Percentiles rank a stretch among this genome's conserved stretches.
Evolutionary conservation across 2,329 filamentous ascomycete species (phyloP).

Genomic region (Aspergillus spinulosporus): DNA sequence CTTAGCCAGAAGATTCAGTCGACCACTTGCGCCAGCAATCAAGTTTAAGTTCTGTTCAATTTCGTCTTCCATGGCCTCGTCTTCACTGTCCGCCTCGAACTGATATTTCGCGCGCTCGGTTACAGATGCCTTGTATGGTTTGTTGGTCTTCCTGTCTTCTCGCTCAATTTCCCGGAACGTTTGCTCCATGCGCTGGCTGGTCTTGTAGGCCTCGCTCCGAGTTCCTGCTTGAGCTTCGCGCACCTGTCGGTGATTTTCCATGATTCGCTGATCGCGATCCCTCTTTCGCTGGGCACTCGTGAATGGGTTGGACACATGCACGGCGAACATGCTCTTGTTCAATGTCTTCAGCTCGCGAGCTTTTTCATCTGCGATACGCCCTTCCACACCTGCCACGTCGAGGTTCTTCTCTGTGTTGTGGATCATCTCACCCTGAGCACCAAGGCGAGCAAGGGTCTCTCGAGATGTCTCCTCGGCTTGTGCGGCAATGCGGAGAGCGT

Average conservation of each 20-base stretch:
- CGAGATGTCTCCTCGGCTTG: conserved; percentile 71
- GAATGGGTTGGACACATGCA: conserved; percentile 76
- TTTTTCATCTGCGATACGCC: conserved; percentile 73
- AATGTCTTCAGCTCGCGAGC: conserved; percentile 80
- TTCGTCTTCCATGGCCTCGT: conserved; percentile 69
- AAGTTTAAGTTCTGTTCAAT: conserved; percentile 67
- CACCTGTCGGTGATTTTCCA: conserved; percentile 64
- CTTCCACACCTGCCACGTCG: conserved; percentile 73
- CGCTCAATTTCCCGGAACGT: conserved; percentile 67
- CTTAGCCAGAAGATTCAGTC: conserved; percentile 70
- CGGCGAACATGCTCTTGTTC: conserved; percentile 88
- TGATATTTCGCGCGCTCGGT: conserved; percentile 71
- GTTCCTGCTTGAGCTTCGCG: conserved; percentile 59
- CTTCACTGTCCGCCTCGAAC: conserved; percentile 72
- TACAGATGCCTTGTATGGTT: conserved; percentile 54
- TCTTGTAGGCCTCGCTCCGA: conserved; percentile 53
- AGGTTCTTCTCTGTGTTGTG: conserved; percentile 82
- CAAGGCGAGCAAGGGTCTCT: conserved; percentile 70
- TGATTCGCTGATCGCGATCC: conserved; percentile 66
- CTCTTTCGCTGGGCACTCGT: conserved; percentile 66
- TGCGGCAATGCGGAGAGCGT: conserved; percentile 66
- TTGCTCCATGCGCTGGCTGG: conserved; percentile 61
- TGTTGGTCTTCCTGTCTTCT: conserved; percentile 46
- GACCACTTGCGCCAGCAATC: conserved; percentile 62
- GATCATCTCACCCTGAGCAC: conserved; percentile 75